Conservation (phyloP, 1,284 basidiomycete species). For the Anthracocystis panici-leucophaei region DNA sequence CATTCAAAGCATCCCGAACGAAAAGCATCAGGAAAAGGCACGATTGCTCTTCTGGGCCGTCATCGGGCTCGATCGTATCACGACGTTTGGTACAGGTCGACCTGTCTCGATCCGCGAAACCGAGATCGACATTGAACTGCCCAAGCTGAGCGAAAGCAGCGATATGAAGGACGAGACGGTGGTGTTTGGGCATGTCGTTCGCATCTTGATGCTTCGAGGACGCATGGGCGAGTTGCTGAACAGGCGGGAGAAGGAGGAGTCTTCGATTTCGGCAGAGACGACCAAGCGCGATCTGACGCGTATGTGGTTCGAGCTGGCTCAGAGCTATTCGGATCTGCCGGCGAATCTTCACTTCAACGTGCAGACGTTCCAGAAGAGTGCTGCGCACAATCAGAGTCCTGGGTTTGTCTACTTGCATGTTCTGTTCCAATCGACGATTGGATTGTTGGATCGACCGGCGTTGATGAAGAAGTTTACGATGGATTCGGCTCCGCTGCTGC, state of each 20-base stretch:
- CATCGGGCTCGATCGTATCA: slow-evolving; percentile 59
- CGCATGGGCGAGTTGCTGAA: slow-evolving; percentile 62
- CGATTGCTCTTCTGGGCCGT: slow-evolving; percentile 59
- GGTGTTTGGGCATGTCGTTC: slow-evolving; percentile 53
- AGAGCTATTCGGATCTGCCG: slow-evolving; percentile 55
- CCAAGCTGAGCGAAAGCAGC: slow-evolving; percentile 29
- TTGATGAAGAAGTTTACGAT: slow-evolving; percentile 53
- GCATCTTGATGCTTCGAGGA: slow-evolving; percentile 53
- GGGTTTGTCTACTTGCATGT: slow-evolving; percentile 61
- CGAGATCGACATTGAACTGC: slow-evolving; percentile 58
- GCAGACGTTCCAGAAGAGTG: slow-evolving; percentile 57
- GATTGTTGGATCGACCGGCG: slow-evolving; percentile 54
- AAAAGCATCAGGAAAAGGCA: slow-evolving; percentile 55
- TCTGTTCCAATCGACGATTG: slow-evolving; percentile 62
- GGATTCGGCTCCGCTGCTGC: slow-evolving; percentile 43
- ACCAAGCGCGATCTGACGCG: slow-evolving; percentile 46
- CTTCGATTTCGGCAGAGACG: slow-evolving; percentile 29
- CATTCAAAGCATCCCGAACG: slow-evolving; percentile 53
- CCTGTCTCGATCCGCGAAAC: slow-evolving; percentile 57
- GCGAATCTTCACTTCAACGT: slow-evolving; percentile 57
- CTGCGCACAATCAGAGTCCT: slow-evolving; percentile 51
- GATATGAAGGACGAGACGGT: slow-evolving; percentile 52
- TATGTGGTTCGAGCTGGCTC: slow-evolving; percentile 59
- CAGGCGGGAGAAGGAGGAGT: slow-evolving; percentile 44
- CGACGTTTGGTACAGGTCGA: slow-evolving; percentile 58